Evolutionary conservation across 352 stramenopile genomes (phyloP), one percentile per base, ranked within the genome.

Genomic region (Elongisporangium undulatum): DNA sequence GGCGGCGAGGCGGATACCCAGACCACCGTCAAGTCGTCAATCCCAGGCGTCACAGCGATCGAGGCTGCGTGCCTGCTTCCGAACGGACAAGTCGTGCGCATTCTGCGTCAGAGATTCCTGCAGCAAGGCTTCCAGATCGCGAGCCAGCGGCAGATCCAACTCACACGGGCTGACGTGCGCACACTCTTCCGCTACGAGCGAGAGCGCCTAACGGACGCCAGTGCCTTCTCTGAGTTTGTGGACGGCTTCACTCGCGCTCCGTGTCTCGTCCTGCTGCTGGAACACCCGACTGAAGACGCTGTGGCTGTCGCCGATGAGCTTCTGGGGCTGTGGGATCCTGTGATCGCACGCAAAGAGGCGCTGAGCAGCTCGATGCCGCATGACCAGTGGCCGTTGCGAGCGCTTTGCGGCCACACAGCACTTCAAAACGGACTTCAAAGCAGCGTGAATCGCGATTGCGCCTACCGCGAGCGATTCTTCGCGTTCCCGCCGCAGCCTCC

Each of bases 381-480:
- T 2, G 69, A 82, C 24, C 60, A 86, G 38, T 86, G 76, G 73
- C 76, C 75, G 8, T 67, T 96, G 52, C 81, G 81, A 22, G 89
- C 82, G 12, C 52, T 92, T 1, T 96, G 83, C 39, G 89, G 89
- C 1, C 69, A 87, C 12, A 81, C 82, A 48, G 41, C 70, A 1
- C 60, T 77, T 2, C 74, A 79, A 17, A 95, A 93, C 45, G 89
- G 81, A 1, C 69, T 94, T 3, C 75, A 89, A 49, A 79, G 74
- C 38, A 92, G 75, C 41, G 78, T 84, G 6, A 79, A 66, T 23
- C 59, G 77, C 20, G 70, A 73, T 39, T 87, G 73, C 38, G 81
- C 78, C 17, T 52, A 74, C 7, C 72, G 87, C 19, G 89, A 97
- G 49, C 62, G 84, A 7, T 75, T 72, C 10, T 65, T 93, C 9